Percentiles rank a stretch among this genome's conserved stretches.
These are phyloP conservation scores for Abelmoschus esculentus DNA, from an alignment of 345 rosid species.

Conservation along the genomic window DNA sequence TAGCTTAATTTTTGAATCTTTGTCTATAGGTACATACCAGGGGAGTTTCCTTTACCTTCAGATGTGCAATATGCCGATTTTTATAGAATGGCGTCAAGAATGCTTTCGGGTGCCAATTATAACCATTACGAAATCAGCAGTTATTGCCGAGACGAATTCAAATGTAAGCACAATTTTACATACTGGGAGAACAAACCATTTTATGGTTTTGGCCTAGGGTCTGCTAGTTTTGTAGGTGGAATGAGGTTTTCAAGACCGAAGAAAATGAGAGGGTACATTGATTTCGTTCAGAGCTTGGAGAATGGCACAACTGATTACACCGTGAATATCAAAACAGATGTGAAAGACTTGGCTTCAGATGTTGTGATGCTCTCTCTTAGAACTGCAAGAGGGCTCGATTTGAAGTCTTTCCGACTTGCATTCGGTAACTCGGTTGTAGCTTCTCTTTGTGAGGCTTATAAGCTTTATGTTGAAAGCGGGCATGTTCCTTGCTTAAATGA, in stretches of 20 bases:
- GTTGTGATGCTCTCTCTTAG: constrained; percentile 48
- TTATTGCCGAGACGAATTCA: constrained; percentile 50
- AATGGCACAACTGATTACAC: constrained; percentile 26
- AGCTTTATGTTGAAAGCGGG: constrained; percentile 61
- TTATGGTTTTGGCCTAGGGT: constrained; percentile 84
- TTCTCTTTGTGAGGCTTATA: constrained; percentile 51
- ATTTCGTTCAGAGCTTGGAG: constrained; percentile 61
- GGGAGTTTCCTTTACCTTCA: constrained; percentile 83
- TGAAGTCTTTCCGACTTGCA: constrained; percentile 44
- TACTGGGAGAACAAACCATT: constrained; percentile 88
- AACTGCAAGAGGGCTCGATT: constrained; percentile 51
- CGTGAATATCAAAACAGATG: constrained; percentile 32
- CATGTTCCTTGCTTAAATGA: constrained; percentile 64
- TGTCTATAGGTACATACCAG: constrained; percentile 67
- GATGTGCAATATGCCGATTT: constrained; percentile 73
- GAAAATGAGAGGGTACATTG: constrained; percentile 58
- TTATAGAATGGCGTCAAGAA: constrained; percentile 58
- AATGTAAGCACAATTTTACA: constrained; percentile 73
- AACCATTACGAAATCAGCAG: constrained; percentile 86
- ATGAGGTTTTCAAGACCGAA: constrained; percentile 86
- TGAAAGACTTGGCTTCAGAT: constrained; percentile 69
- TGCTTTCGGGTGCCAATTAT: constrained; percentile 61
- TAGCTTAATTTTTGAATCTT: not conserved
- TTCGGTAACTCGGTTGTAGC: constrained; percentile 51
- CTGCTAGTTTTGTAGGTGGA: constrained; percentile 82